A percentile compares a stretch with the other conserved stretches of the same genome.
Conservation (phyloP, 2,329 filamentous ascomycete genomes). For the Fusarium hainanense region DNA sequence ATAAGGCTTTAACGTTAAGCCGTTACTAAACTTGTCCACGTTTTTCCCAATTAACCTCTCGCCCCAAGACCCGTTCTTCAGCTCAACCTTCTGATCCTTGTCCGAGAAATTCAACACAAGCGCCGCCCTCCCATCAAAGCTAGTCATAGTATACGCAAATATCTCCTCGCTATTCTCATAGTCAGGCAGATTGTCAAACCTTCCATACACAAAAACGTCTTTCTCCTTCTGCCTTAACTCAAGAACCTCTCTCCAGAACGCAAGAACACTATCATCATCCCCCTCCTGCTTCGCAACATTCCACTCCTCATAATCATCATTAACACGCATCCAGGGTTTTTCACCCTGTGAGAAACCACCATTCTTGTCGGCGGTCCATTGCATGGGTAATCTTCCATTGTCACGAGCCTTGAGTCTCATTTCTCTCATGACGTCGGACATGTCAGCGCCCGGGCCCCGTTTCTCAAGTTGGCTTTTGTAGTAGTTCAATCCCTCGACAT, state of each 20-base stretch:
- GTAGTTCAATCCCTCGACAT: slow-evolving; percentile 57
- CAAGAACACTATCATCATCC: slow-evolving; percentile 28
- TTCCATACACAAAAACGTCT: slow-evolving; percentile 42
- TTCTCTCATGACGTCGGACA: slow-evolving; percentile 55
- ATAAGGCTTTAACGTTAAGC: not conserved
- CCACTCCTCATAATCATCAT: slow-evolving; percentile 37
- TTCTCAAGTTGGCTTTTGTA: slow-evolving; percentile 43
- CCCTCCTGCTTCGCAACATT: slow-evolving; percentile 36
- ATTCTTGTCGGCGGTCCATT: slow-evolving; percentile 63
- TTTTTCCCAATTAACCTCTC: slow-evolving; percentile 2
- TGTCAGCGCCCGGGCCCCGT: slow-evolving; percentile 38
- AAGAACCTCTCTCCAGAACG: slow-evolving; percentile 34
- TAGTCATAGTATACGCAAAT: slow-evolving; percentile 40
- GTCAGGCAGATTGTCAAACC: not conserved
- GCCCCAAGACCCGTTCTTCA: slow-evolving; percentile 5
- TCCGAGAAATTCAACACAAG: slow-evolving; percentile 37
- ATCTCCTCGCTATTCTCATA: slow-evolving; percentile 30
- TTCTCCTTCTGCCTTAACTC: slow-evolving; percentile 23
- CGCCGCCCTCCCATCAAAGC: slow-evolving; percentile 25
- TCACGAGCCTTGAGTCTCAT: slow-evolving; percentile 50
- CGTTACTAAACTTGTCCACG: fast-evolving
- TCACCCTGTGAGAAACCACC: slow-evolving; percentile 55
- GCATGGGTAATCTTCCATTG: slow-evolving; percentile 49
- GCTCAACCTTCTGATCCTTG: not conserved
- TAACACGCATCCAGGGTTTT: slow-evolving; percentile 45